A percentile compares a stretch with the other conserved stretches of the same genome.
These are phyloP conservation scores for Triticum timopheevii DNA, from an alignment of 176 grass and related monocot genomes.

Conservation along the genomic window DNA sequence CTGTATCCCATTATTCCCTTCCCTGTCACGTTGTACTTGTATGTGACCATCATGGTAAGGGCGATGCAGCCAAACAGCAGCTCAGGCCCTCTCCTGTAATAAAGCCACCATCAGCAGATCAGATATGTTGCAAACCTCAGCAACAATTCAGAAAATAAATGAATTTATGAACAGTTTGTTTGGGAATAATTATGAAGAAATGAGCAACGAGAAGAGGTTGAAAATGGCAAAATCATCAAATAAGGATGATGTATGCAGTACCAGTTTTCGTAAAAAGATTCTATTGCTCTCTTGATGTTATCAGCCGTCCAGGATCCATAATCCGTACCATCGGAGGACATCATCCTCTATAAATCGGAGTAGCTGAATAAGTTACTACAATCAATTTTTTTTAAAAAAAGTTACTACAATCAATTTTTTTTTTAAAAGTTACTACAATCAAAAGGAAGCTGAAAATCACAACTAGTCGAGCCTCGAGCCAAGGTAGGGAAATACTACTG, in stretches of 20 bases:
- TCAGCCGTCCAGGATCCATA: not conserved
- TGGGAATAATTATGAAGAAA: not conserved
- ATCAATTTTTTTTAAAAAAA: not conserved
- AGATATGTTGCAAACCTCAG: not conserved
- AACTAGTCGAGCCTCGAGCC: not conserved
- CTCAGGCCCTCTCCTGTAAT: not conserved
- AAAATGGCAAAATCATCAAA: not conserved
- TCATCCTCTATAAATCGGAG: not conserved
- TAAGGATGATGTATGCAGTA: not conserved
- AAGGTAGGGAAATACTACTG: too few relatives aligned
- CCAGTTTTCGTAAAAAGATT: not conserved
- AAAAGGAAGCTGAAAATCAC: not conserved
- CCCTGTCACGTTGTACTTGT: not conserved
- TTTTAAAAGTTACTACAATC: not conserved
- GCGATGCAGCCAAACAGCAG: not conserved
- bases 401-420: not conserved
- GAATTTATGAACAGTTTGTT: too few relatives aligned
- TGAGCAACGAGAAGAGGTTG: not conserved
- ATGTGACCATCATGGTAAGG: not conserved
- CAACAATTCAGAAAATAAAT: not conserved
- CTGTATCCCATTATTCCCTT: not conserved
- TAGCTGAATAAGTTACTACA: not conserved
- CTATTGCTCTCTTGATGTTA: not conserved
- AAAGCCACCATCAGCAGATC: not conserved
- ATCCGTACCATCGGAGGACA: not conserved